Conservation (phyloP, 2,329 filamentous ascomycete species). For the Penicillium sp. region DNA sequence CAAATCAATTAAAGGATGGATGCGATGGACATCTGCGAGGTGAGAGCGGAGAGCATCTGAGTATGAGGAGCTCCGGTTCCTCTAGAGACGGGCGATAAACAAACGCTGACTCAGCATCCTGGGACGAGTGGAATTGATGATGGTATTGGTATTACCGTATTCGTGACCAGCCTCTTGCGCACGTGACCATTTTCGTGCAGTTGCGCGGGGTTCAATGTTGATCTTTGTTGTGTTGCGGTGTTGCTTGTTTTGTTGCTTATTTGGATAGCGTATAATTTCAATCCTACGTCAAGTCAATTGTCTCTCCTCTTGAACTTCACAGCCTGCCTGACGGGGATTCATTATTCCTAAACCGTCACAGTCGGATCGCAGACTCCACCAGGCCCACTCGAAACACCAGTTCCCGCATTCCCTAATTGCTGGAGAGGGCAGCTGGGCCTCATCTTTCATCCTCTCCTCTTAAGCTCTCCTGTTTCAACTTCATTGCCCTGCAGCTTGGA, state of each 20-base stretch:
- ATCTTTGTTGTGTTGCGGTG: neutral
- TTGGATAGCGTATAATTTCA: neutral
- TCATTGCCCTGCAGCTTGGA: conserved; percentile 12
- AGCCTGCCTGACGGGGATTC: neutral
- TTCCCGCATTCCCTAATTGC: conserved; percentile 23
- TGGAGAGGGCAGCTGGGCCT: conserved; percentile 16
- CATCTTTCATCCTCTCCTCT: conserved; percentile 22
- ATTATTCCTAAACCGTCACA: neutral
- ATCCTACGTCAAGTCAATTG: neutral
- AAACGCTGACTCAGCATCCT: conserved; percentile 34
- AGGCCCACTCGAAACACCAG: conserved; percentile 23
- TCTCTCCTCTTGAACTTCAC: neutral
- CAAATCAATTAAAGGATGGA: conserved; percentile 6
- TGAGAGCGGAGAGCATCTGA: conserved; percentile 4
- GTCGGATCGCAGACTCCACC: conserved; percentile 19
- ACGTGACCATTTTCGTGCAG: neutral
- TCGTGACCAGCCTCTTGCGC: conserved; percentile 2
- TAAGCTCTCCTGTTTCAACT: conserved; percentile 5
- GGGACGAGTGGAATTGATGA: conserved; percentile 18
- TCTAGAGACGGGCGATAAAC: conserved; percentile 36
- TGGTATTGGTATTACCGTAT: conserved; percentile 11
- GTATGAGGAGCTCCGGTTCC: conserved; percentile 24
- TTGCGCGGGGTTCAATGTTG: neutral
- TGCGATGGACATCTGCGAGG: conserved; percentile 1
- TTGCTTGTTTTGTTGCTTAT: neutral